Evolutionary conservation across 176 grass and related monocot species (phyloP).

Genomic region (Carex kokanica): DNA sequence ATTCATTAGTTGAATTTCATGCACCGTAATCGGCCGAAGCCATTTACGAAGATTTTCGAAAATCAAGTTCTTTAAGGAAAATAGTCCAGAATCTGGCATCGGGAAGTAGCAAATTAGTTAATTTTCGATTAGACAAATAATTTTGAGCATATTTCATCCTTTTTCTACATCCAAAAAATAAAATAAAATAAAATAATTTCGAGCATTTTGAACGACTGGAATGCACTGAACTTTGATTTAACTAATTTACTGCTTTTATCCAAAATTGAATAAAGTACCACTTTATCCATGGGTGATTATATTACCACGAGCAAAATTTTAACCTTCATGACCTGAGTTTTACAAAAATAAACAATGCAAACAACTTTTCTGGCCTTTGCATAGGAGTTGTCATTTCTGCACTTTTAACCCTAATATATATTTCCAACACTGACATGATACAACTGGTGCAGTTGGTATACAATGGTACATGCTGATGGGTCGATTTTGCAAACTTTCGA

Average conservation of each 20-base stretch:
- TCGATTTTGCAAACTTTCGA: conserved; percentile 69
- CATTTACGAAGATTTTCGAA: neutral
- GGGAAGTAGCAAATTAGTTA: neutral
- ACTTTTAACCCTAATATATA: neutral
- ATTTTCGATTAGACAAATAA: neutral
- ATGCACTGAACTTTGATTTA: neutral
- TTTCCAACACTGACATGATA: neutral
- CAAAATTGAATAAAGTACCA: neutral
- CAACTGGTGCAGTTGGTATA: conserved; percentile 75
- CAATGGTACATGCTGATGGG: conserved; percentile 90
- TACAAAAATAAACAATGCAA: neutral
- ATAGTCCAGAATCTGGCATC: neutral
- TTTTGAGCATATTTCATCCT: neutral
- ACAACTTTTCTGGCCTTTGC: neutral
- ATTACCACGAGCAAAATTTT: neutral
- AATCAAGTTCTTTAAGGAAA: neutral
- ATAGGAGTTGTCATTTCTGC: neutral
- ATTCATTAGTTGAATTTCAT: neutral
- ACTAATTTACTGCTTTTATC: neutral
- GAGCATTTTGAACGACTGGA: neutral
- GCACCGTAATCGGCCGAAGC: neutral
- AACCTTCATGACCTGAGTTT: neutral
- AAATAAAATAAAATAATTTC: neutral
- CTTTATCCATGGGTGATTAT: neutral
- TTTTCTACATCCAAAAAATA: neutral